Evolutionary conservation across 768 basidiomycete species (phyloP).

Genomic region (Termitomyces sp.): DNA sequence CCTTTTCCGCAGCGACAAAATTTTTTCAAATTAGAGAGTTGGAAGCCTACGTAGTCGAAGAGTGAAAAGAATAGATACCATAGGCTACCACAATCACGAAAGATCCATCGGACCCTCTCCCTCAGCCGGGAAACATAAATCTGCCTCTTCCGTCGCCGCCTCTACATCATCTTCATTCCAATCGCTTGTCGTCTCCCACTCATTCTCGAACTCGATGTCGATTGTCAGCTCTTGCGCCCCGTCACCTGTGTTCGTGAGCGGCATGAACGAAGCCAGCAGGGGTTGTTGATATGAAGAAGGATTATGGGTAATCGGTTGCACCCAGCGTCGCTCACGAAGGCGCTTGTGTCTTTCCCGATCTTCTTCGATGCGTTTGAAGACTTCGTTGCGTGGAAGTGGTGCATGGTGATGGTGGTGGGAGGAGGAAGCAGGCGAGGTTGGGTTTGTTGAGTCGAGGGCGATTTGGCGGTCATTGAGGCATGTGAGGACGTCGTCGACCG

Average conservation of each 20-base stretch:
- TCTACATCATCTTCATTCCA: constrained; percentile 90
- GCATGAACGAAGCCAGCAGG: constrained; percentile 56
- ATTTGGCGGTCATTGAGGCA: constrained; percentile 43
- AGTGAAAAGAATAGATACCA: neutral
- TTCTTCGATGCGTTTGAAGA: constrained; percentile 85
- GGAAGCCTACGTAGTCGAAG: neutral
- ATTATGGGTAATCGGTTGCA: constrained; percentile 66
- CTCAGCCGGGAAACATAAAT: constrained; percentile 58
- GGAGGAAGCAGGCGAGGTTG: constrained; percentile 11
- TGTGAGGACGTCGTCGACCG: constrained; percentile 65
- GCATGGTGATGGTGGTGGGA: constrained; percentile 18
- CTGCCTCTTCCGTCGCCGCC: constrained; percentile 64
- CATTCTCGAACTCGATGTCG: constrained; percentile 85
- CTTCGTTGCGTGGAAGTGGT: constrained; percentile 56
- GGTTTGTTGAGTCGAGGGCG: constrained; percentile 7
- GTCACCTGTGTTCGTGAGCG: constrained; percentile 45
- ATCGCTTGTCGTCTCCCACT: constrained; percentile 86
- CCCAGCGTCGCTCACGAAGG: constrained; percentile 86
- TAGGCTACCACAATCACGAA: constrained; percentile 18
- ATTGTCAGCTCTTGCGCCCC: constrained; percentile 57
- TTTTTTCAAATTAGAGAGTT: neutral
- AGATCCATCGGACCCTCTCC: constrained; percentile 41
- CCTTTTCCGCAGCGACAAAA: neutral
- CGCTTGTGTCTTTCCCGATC: constrained; percentile 92
- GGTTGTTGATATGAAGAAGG: constrained; percentile 34